Base-by-base conservation (phyloP, 108 stramenopile genomes). In the Cyclotella kingstonii region DNA sequence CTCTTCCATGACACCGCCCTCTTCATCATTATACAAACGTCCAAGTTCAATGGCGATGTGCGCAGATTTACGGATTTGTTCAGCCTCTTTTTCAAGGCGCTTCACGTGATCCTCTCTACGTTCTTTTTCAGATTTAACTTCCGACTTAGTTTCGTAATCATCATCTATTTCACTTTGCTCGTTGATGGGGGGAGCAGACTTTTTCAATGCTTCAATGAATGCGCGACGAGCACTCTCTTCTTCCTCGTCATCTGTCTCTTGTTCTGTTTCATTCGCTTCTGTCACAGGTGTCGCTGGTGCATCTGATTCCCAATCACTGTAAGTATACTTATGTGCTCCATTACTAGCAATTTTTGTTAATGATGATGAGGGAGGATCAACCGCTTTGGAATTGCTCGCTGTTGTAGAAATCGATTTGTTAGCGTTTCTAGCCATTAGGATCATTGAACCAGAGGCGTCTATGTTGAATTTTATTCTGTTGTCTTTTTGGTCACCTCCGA, bases 1-100 rank as follows among this genome's bases (percentile, higher is more conserved):
- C 60, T 97, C 97, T 63, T 97, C 97, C 91, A 96, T 90, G 25
- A 97, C 76, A 27, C 93, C 94, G 5, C 82, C 88, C 33, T 85
- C 90, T 15, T 63, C 77, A 39, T 93, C 91, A 51, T 86, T 86
- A 76, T 70, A 82, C 18, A 89, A 58, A n/a, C 92, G 71, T 23
- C 92, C 92, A 17, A 86, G 60, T 49, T 86, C 85, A 8, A 87
- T 77, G 26, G 76, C 83, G 8, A 76, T 48, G 43, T 79, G 62
- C 3, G 92, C 77, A 26, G 61, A 64, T 41, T 60, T 52, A 0
- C 86, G 68, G 10, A 87, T 79, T 51, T 63, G 57, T 42, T 85
- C 72, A n/a, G 89, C 92, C 47, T 93, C 86, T 2, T 49, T 42
- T 60, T 88, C 82, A 38, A 93, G 60, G 44, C 76, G 63, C 14